Base-by-base conservation (phyloP, 371 early-diverging fungal species). In the Saksenaea vasiformis region DNA sequence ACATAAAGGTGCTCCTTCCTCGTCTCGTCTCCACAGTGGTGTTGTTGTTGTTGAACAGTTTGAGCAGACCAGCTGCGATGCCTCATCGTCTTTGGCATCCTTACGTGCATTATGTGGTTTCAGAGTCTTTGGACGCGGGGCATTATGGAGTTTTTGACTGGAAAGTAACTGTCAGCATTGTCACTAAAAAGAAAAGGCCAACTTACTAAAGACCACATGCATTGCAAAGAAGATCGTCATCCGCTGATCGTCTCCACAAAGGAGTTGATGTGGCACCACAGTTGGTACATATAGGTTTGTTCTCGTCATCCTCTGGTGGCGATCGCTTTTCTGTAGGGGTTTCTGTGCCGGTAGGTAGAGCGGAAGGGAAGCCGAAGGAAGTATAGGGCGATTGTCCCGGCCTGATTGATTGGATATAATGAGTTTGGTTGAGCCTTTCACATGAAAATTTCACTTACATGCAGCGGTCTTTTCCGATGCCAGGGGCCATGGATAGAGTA, bases 1-100 rank as follows among this genome's bases (percentile, higher is more conserved):
- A 82, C 99, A 98, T 54, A 98, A 76, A 39, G 88, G 83, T 36
- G 87, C 84, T 24, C 93, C 95, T 39, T 89, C 83, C 43, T 85
- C 86, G 67, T 93, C 92, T 53, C 97, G 85, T 53, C 99, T 85
- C 99, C 99, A 99, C 27, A 98, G 86, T 1, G 99, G 98, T 1
- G 99, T 99, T 24, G 82, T 85, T 1, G 87, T 91, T 3, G 96
- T 95, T 8, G 81, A 70, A 83, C 98, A 98, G 75, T 98, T 97
- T 44, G 85, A 83, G 77, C 98, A 98, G 14, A 68, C 68, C 54
- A 54, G 22, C 35, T 47, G 39, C 35, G 41, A 43, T 17, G 58
- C 51, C 36, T 65, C 60, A 27, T 59, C 60, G 17, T 24, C 39
- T 28, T 24, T 27, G 9, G 19, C 47, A 39, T 43, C 41, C 14